A percentile compares a stretch with the other conserved stretches of the same genome.
phyloP scores from a whole-genome alignment of 1,284 basidiomycete genomes.

The Leccinum huronense region DNA sequence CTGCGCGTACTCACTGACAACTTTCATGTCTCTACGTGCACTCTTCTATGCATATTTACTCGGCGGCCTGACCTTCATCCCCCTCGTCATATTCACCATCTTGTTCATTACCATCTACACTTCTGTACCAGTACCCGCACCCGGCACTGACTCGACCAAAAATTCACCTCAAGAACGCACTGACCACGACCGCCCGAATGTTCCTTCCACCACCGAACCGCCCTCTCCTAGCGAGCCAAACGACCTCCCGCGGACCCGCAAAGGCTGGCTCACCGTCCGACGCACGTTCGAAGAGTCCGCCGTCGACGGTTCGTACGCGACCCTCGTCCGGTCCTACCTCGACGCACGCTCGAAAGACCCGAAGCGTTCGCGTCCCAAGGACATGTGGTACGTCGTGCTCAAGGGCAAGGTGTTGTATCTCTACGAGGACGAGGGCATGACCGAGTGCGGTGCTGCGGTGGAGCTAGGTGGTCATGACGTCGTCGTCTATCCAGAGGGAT shows the following conservation, averaged over 20 bases:
- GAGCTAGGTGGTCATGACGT: conserved; percentile 77
- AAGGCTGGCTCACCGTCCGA: conserved; percentile 84
- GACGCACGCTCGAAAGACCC: conserved; percentile 77
- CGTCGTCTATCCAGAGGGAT: conserved; percentile 67
- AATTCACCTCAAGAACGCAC: conserved; percentile 32
- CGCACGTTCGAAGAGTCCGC: conserved; percentile 71
- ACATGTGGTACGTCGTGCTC: conserved; percentile 85
- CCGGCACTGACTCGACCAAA: conserved; percentile 39
- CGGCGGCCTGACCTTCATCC: conserved; percentile 85
- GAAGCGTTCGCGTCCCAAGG: conserved; percentile 75
- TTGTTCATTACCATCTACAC: conserved; percentile 71
- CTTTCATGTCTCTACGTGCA: conserved; percentile 58
- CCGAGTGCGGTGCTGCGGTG: conserved; percentile 83
- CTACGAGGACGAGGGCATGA: conserved; percentile 87
- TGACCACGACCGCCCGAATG: conserved; percentile 31
- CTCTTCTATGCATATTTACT: conserved; percentile 80
- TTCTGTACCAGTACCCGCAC: conserved; percentile 69
- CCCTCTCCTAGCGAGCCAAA: conserved; percentile 39
- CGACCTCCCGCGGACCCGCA: conserved; percentile 64
- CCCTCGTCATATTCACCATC: conserved; percentile 59
- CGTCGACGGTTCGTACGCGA: conserved; percentile 65
- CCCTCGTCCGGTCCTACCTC: conserved; percentile 67
- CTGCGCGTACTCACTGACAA: background rate
- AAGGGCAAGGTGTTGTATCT: conserved; percentile 88
- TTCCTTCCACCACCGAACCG: conserved; percentile 28